Evolutionary conservation across 306 rosid species (phyloP).

Genomic region (Cicer cuneatum): DNA sequence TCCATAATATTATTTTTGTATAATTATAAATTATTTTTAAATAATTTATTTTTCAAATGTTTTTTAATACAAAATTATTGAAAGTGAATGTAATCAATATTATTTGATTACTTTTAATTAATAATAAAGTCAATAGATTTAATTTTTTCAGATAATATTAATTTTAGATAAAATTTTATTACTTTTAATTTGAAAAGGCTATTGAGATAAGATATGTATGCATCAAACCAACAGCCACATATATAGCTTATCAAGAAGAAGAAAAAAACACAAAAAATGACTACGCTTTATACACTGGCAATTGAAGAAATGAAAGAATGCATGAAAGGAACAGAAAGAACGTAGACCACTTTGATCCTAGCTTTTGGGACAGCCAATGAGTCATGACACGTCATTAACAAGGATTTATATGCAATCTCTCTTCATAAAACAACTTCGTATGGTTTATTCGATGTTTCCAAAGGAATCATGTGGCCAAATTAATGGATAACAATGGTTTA

Average conservation of each 20-base stretch:
- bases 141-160: too few species aligned
- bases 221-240: slow-evolving; percentile 10
- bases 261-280: background rate
- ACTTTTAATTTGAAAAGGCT: background rate
- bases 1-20: too few species aligned
- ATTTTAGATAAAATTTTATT: too few species aligned
- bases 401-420: background rate
- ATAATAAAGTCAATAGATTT: too few species aligned
- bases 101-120: too few species aligned
- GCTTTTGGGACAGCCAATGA: slow-evolving; percentile 32
- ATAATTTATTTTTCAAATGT: too few species aligned
- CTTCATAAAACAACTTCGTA: background rate
- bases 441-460: background rate
- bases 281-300: background rate
- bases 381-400: slow-evolving; percentile 20
- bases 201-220: slow-evolving; percentile 7
- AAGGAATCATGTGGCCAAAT: too few species aligned
- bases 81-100: too few species aligned
- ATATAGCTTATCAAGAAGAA: background rate
- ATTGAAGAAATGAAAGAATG: slow-evolving; percentile 10
- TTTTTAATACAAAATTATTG: too few species aligned
- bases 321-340: slow-evolving; percentile 9
- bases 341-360: slow-evolving; percentile 14
- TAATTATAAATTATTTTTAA: too few species aligned
- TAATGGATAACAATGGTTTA: background rate